phyloP scores from a whole-genome alignment of 164 flowering plant genomes.

The Tinospora cordifolia region DNA sequence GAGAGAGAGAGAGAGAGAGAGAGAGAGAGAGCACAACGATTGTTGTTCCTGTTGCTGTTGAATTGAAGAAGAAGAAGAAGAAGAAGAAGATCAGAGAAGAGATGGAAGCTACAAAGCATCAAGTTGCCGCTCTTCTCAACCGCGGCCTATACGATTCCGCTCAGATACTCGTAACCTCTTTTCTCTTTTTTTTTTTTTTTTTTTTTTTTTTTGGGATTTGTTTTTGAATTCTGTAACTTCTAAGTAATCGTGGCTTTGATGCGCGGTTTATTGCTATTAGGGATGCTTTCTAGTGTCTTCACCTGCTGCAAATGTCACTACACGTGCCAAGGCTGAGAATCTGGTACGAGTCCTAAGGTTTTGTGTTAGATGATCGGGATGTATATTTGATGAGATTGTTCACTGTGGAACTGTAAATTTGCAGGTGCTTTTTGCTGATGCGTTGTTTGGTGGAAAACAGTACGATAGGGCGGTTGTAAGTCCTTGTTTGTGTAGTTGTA shows the following conservation, averaged over 20 bases:
- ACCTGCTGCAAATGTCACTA: constrained; percentile 47
- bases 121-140: constrained; percentile 66
- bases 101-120: constrained; percentile 79
- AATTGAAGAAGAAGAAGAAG: background rate
- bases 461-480: constrained; percentile 70
- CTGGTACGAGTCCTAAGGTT: constrained; percentile 33
- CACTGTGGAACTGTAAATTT: background rate
- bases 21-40: no score
- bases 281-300: constrained; percentile 88
- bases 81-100: background rate
- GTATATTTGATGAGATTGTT: no score
- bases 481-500: no score
- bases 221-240: background rate
- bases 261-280: constrained; percentile 21
- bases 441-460: constrained; percentile 72
- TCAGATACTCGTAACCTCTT: constrained; percentile 53
- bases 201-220: no score
- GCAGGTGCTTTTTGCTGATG: constrained; percentile 82
- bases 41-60: background rate
- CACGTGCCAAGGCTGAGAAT: constrained; percentile 68
- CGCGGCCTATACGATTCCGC: constrained; percentile 68
- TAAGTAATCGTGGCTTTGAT: background rate
- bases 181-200: background rate
- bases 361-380: background rate
- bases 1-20: no score